phyloP scores from a whole-genome alignment of 441 rosid genomes.

The Populus trichocarpa region DNA sequence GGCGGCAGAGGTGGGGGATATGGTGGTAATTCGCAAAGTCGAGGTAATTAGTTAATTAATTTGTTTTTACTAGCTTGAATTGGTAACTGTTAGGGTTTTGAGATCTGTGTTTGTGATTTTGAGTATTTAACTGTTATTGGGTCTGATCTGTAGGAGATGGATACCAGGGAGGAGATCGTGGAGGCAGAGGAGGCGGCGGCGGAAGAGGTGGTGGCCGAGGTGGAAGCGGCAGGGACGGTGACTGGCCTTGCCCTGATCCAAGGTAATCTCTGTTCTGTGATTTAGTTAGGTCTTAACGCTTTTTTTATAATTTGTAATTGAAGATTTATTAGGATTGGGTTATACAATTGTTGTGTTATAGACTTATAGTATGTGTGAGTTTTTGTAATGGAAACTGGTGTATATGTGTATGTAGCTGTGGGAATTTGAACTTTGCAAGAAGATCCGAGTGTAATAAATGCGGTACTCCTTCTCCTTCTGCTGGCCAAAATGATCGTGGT shows the following conservation, averaged over 20 bases:
- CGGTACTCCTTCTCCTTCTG: conserved; percentile 77
- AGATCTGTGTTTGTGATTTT: not conserved
- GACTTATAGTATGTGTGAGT: conserved; percentile 3
- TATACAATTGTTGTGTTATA: not conserved
- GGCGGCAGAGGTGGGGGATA: conserved; percentile 48
- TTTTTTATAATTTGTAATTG: not conserved
- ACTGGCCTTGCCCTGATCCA: conserved; percentile 95
- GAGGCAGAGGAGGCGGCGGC: conserved; percentile 53
- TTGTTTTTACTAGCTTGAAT: conserved; percentile 9
- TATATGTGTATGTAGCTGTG: conserved; percentile 67
- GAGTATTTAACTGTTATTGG: not conserved
- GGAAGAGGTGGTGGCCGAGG: conserved; percentile 71
- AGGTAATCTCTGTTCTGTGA: conserved; percentile 35
- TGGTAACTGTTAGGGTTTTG: conserved; percentile 4
- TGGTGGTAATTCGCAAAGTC: conserved; percentile 48
- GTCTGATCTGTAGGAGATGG: conserved; percentile 41
- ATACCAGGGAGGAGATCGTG: conserved; percentile 80
- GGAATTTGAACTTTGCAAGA: conserved; percentile 92
- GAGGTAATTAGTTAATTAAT: conserved; percentile 38
- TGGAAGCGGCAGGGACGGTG: conserved; percentile 87
- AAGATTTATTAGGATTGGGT: not conserved
- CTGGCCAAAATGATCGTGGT: conserved; percentile 52
- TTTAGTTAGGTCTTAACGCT: not conserved
- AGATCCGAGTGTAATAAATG: conserved; percentile 95
- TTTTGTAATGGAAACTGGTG: not conserved